These are phyloP conservation scores for Didymella pomorum DNA, from an alignment of 2,329 filamentous ascomycete genomes.

Conservation along the genomic window DNA sequence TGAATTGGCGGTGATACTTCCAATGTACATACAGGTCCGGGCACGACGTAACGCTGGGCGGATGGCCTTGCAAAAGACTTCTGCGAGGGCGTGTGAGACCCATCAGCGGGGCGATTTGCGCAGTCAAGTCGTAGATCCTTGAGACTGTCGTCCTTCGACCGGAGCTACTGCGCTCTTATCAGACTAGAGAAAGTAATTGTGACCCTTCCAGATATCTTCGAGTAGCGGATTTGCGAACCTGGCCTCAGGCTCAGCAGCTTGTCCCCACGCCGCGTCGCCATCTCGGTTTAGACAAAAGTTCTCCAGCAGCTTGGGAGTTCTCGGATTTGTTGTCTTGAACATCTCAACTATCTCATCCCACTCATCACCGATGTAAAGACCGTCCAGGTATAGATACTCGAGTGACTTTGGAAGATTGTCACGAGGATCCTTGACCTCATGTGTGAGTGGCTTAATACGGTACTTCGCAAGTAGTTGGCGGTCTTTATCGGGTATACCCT, in stretches of 20 bases:
- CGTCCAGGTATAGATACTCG: constrained; percentile 13
- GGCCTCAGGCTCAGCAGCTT: background rate
- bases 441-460: background rate
- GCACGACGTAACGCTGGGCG: too few relatives aligned
- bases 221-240: background rate
- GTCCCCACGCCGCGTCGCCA: background rate
- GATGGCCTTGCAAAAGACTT: too few relatives aligned
- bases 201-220: background rate
- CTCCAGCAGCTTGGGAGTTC: constrained; percentile 12
- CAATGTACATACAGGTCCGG: too few relatives aligned
- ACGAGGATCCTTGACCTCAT: constrained; percentile 1
- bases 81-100: too few relatives aligned
- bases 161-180: too few relatives aligned
- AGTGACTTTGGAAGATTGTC: constrained; percentile 12
- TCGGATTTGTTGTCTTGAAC: background rate
- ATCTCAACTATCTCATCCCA: constrained; percentile 1
- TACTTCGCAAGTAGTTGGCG: background rate
- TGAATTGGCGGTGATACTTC: too few relatives aligned
- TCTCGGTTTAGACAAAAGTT: background rate
- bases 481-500: constrained; percentile 1
- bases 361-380: background rate
- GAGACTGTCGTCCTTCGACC: too few relatives aligned
- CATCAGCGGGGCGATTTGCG: too few relatives aligned
- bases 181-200: background rate
- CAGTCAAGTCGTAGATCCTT: too few relatives aligned